These are phyloP conservation scores for Murraya paniculata DNA, from an alignment of 345 rosid species.

Conservation along the genomic window DNA sequence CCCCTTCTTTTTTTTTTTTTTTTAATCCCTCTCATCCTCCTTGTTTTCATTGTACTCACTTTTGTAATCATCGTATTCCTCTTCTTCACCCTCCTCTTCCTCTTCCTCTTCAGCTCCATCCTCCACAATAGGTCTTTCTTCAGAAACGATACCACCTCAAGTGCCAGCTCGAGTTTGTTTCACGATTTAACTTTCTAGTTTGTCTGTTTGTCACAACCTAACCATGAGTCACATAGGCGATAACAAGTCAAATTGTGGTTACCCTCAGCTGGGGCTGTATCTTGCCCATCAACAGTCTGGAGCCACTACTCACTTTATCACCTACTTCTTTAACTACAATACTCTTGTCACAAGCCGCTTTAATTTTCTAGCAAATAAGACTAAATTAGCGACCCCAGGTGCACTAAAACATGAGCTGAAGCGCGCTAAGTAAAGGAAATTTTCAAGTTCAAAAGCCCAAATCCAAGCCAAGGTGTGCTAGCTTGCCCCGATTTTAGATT, in stretches of 20 bases:
- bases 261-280: conserved; percentile 80
- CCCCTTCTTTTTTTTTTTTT: conserved; percentile 60
- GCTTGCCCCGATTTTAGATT: too few species aligned
- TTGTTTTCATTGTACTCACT: conserved; percentile 94
- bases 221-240: conserved; percentile 92
- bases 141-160: conserved; percentile 52
- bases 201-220: conserved; percentile 78
- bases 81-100: conserved; percentile 85
- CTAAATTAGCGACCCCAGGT: too few species aligned
- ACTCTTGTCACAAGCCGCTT: too few species aligned
- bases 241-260: conserved; percentile 79
- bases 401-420: too few species aligned
- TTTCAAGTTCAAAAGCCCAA: too few species aligned
- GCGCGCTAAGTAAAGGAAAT: too few species aligned
- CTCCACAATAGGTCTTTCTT: conserved; percentile 68
- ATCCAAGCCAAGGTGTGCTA: too few species aligned
- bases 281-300: conserved; percentile 88
- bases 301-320: conserved; percentile 78
- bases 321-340: conserved; percentile 59
- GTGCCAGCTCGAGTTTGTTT: conserved; percentile 84
- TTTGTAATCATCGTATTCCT: conserved; percentile 78
- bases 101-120: conserved; percentile 90
- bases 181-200: conserved; percentile 73
- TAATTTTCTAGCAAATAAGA: too few species aligned
- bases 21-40: conserved; percentile 56